Evolutionary conservation across 768 basidiomycete species (phyloP).

Genomic region (Termitomyces sp.): DNA sequence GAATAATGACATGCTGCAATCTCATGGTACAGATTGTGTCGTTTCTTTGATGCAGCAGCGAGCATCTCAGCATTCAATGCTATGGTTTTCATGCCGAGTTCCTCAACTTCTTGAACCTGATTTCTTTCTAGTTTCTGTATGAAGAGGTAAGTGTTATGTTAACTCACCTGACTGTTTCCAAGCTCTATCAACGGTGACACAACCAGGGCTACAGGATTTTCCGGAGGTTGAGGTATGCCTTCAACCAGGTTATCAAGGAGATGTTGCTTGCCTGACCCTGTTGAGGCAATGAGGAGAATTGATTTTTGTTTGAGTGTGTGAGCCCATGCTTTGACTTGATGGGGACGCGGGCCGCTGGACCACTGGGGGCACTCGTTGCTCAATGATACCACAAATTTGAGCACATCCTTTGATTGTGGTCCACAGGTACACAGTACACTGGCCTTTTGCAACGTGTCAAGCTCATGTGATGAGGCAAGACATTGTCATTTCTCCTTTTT

Average conservation of each 20-base stretch:
- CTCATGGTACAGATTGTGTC: slow-evolving; percentile 15
- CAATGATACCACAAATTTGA: slow-evolving; percentile 12
- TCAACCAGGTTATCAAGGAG: slow-evolving; percentile 6
- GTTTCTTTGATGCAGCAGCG: slow-evolving; percentile 8
- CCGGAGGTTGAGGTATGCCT: slow-evolving; percentile 6
- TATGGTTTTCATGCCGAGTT: slow-evolving; percentile 15
- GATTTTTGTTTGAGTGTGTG: slow-evolving; percentile 15
- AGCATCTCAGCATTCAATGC: slow-evolving; percentile 18
- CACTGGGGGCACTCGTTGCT: slow-evolving; percentile 15
- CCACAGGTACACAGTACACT: slow-evolving; percentile 15
- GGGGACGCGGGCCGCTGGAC: slow-evolving; percentile 10
- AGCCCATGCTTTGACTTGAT: slow-evolving; percentile 18
- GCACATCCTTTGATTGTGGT: slow-evolving; percentile 7
- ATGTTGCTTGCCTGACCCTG: slow-evolving; percentile 18
- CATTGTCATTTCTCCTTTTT: background rate
- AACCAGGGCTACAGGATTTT: slow-evolving; percentile 15
- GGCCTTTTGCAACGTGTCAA: background rate
- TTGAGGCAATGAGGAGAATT: slow-evolving; percentile 17
- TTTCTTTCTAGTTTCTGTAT: background rate
- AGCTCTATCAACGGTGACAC: slow-evolving; percentile 22
- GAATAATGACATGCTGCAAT: slow-evolving; percentile 18
- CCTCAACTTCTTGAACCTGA: slow-evolving; percentile 16
- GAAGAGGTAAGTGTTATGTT: background rate
- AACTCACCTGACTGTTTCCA: slow-evolving; percentile 19
- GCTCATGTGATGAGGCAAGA: slow-evolving; percentile 1